phyloP scores from a whole-genome alignment of 768 basidiomycete genomes.

The Pleurotus tuoliensis region DNA sequence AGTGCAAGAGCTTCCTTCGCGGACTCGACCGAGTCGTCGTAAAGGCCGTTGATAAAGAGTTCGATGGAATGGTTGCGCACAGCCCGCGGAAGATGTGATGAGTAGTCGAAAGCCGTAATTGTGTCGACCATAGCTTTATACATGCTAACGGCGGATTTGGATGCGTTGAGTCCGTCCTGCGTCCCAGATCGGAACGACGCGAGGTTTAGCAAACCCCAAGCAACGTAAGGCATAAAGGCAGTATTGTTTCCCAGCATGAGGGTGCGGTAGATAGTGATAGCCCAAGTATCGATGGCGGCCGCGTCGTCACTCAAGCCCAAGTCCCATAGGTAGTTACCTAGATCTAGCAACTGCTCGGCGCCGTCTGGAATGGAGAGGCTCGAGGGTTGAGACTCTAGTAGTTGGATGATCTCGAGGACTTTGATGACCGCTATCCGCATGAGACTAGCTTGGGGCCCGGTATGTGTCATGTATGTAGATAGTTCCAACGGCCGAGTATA shows the following conservation, averaged over 20 bases:
- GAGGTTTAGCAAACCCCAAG: conserved; percentile 1
- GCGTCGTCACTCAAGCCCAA: not conserved
- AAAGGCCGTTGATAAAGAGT: not conserved
- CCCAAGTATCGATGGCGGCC: conserved; percentile 1
- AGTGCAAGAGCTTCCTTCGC: conserved; percentile 1
- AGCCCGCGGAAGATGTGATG: not conserved
- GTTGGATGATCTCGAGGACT: not conserved
- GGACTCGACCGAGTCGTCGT: not conserved
- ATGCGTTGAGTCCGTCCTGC: not conserved
- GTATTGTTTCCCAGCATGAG: not conserved
- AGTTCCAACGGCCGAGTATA: not conserved
- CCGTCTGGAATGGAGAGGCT: not conserved
- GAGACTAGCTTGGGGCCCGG: not conserved
- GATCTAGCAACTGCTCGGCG: not conserved
- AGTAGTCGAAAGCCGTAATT: not conserved
- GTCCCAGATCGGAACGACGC: conserved; percentile 1
- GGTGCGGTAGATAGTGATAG: conserved; percentile 4
- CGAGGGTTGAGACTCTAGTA: not conserved
- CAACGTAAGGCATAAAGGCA: conserved; percentile 1
- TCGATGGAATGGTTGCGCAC: not conserved
- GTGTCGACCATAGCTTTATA: not conserved
- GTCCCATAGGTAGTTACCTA: not conserved
- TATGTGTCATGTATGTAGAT: not conserved
- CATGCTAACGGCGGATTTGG: conserved; percentile 1
- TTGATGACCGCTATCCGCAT: conserved; percentile 1